Evolutionary conservation across 2,329 filamentous ascomycete genomes (phyloP).

Genomic region (Chaetothyriales sp.): DNA sequence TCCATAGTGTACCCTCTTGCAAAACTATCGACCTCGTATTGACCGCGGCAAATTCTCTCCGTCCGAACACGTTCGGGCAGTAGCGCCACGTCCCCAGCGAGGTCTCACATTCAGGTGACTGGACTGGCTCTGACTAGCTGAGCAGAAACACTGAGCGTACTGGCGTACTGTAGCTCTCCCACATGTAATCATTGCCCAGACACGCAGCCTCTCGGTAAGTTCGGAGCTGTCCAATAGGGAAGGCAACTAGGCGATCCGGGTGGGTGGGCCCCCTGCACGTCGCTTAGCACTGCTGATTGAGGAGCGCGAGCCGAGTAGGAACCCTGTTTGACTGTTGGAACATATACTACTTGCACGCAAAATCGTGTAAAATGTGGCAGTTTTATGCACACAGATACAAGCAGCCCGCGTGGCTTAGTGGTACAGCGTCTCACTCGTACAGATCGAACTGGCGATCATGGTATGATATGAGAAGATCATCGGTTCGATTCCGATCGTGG

Average conservation of each 20-base stretch:
- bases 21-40: neutral
- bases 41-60: neutral
- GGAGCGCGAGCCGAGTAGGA: neutral
- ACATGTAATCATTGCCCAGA: neutral
- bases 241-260: neutral
- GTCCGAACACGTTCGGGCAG: neutral
- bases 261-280: neutral
- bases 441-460: neutral
- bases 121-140: neutral
- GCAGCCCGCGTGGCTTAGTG: constrained; percentile 15
- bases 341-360: neutral
- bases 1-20: neutral
- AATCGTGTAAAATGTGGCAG: neutral
- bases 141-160: neutral
- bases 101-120: neutral
- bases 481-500: constrained; percentile 15
- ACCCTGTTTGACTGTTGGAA: neutral
- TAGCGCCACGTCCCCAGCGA: neutral
- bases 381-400: constrained; percentile 1
- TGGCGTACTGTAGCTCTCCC: neutral
- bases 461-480: constrained; percentile 15
- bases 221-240: neutral
- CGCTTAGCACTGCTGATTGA: neutral
- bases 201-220: neutral
- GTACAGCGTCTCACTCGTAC: constrained; percentile 19